Base-by-base conservation (phyloP, 1,139 yeast genomes). In the Diutina pseudorugosa region DNA sequence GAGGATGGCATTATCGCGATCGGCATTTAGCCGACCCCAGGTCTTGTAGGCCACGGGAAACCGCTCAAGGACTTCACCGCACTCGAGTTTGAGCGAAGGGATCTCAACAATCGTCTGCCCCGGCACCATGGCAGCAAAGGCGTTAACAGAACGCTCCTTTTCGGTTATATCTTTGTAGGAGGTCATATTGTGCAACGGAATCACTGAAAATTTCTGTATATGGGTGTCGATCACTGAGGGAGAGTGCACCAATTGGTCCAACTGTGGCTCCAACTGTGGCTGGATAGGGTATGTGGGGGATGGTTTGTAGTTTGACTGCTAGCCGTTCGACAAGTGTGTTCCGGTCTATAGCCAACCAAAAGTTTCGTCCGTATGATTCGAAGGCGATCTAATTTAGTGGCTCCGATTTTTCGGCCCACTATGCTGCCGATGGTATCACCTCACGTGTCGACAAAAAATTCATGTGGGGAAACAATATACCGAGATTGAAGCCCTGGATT, bases 1-100 rank as follows among this genome's bases (percentile, higher is more conserved):
- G 36, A 93, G 82, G 70, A 93, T 71, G 55, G 83, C 91, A 63
- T 93, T 93, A 59, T 83, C 83, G 8, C 76, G 79, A 5, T 68
- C 70, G 9, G 71, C 77, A 62, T 88, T 88, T 52, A 91, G 72
- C 54, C 76, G 73, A 3, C 98, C 98, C 97, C 98, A 93, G 0
- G 96, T 85, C 66, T 93, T 93, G 70, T 87, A 93, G 2, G 98
- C 98, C 20, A 93, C 88, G 0, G 97, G 98, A 51, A 90, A 89
- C 47, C 87, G 73, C 52, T 64, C 66, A 41, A 93, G 70, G 1
- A 76, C 70, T 55, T 87, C 93, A 4, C 96, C 97, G 53, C 95
- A 85, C 63, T 93, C 98, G 50, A 93, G 73, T 11, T 25, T 45
- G 4, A 27, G 71, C 72, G 60, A 82, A 0, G 97, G 96, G n/a